These are phyloP conservation scores for Vitis vinifera DNA, from an alignment of 164 flowering plant species.

Conservation along the genomic window DNA sequence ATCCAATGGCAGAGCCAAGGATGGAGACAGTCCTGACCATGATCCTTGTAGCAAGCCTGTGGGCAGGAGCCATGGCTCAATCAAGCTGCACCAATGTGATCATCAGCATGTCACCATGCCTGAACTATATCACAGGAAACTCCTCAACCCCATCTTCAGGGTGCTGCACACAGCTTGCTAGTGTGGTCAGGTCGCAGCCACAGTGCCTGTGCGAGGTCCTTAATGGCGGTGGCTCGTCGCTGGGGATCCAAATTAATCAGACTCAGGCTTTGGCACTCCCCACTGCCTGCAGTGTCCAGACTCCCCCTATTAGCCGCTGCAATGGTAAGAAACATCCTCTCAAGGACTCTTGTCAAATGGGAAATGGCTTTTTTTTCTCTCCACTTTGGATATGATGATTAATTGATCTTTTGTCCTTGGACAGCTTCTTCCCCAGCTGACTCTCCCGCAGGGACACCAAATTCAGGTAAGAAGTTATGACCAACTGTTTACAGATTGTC, in stretches of 20 bases:
- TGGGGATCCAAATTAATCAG: slow-evolving; percentile 33
- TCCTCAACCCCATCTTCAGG: slow-evolving; percentile 30
- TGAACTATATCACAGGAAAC: slow-evolving; percentile 32
- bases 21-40: background rate
- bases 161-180: slow-evolving; percentile 35
- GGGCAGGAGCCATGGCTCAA: slow-evolving; percentile 25
- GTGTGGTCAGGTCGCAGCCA: slow-evolving; percentile 25
- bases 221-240: slow-evolving; percentile 19
- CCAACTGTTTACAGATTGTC: too few relatives aligned
- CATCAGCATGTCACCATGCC: slow-evolving; percentile 33
- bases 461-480: background rate
- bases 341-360: background rate
- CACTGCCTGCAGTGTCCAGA: slow-evolving; percentile 34
- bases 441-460: slow-evolving; percentile 11
- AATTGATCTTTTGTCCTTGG: background rate
- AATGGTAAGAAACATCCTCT: slow-evolving; percentile 15
- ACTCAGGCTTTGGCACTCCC: slow-evolving; percentile 37
- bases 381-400: too few relatives aligned
- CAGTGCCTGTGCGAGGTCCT: slow-evolving; percentile 34
- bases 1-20: background rate
- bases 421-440: slow-evolving; percentile 17
- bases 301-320: slow-evolving; percentile 37
- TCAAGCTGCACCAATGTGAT: slow-evolving; percentile 24
- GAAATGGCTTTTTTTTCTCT: too few relatives aligned
- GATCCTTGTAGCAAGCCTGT: slow-evolving; percentile 4